Evolutionary conservation across 179 eudicot species (phyloP).

Genomic region (Spinacia oleracea): DNA sequence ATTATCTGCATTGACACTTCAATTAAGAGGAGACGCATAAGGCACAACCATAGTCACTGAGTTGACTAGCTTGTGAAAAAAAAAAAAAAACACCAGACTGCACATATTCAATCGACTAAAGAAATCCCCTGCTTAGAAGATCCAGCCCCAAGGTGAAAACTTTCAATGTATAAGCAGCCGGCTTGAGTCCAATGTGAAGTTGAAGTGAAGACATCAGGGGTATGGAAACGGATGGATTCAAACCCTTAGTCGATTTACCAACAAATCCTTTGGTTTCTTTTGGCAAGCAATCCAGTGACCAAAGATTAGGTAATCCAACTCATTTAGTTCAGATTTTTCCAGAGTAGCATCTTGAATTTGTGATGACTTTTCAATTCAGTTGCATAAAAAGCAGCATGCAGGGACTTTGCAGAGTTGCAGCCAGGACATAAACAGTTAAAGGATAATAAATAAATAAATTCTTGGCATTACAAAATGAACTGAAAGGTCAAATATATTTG

Average conservation of each 20-base stretch:
- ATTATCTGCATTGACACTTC: neutral
- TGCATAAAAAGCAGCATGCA: neutral
- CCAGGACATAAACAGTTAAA: neutral
- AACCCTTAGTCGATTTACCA: too few relatives aligned
- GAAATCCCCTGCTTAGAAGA: neutral
- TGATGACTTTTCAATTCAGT: neutral
- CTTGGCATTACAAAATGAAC: neutral
- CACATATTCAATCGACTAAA: neutral
- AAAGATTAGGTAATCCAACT: slow-evolving; percentile 3
- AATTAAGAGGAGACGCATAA: neutral
- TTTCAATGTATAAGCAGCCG: neutral
- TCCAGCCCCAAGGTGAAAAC: neutral
- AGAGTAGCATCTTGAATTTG: neutral
- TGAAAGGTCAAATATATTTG: neutral
- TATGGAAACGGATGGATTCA: too few relatives aligned
- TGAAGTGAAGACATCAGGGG: too few relatives aligned
- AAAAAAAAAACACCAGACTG: neutral
- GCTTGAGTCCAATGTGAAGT: too few relatives aligned
- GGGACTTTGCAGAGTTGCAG: slow-evolving; percentile 5
- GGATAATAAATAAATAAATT: neutral
- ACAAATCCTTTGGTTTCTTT: too few relatives aligned
- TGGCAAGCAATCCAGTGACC: neutral
- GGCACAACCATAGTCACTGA: neutral
- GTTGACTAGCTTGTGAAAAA: neutral
- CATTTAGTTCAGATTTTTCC: neutral